Evolutionary conservation across 345 rosid species (phyloP).

Genomic region (Luvunga scandens): DNA sequence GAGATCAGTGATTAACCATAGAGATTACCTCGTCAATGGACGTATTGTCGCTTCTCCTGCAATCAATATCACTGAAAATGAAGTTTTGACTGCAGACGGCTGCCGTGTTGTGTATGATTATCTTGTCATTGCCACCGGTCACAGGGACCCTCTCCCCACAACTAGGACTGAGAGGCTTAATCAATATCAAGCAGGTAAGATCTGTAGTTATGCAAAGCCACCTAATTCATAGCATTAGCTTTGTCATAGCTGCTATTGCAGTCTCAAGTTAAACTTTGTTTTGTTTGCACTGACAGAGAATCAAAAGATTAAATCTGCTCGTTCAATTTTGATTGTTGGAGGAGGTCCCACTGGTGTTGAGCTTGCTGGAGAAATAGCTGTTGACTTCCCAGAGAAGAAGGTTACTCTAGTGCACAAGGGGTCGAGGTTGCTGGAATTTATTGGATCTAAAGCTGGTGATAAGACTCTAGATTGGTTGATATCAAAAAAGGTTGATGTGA

Average conservation of each 20-base stretch:
- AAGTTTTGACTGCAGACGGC: conserved; percentile 60
- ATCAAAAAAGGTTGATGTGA: conserved; percentile 69
- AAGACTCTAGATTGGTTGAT: conserved; percentile 71
- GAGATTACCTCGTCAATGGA: conserved; percentile 58
- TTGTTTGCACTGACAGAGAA: conserved; percentile 40
- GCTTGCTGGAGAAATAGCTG: conserved; percentile 85
- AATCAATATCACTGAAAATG: conserved; percentile 47
- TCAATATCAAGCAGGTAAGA: conserved; percentile 52
- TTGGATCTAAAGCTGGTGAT: conserved; percentile 63
- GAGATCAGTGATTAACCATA: conserved; percentile 67
- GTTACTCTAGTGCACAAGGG: conserved; percentile 79
- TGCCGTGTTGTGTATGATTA: conserved; percentile 51
- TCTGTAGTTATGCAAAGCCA: neutral
- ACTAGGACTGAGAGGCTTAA: conserved; percentile 57
- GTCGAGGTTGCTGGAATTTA: conserved; percentile 73
- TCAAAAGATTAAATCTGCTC: conserved; percentile 70
- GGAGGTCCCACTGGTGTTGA: conserved; percentile 97
- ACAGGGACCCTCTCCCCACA: conserved; percentile 46
- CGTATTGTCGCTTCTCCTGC: conserved; percentile 60
- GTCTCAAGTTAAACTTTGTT: conserved; percentile 6
- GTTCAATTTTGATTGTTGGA: conserved; percentile 75
- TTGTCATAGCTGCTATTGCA: neutral
- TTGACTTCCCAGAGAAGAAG: conserved; percentile 75
- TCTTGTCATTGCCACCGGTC: conserved; percentile 87
- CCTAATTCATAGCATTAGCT: neutral